phyloP scores from a whole-genome alignment of 2,329 filamentous ascomycete genomes.

The Apiospora sp. region DNA sequence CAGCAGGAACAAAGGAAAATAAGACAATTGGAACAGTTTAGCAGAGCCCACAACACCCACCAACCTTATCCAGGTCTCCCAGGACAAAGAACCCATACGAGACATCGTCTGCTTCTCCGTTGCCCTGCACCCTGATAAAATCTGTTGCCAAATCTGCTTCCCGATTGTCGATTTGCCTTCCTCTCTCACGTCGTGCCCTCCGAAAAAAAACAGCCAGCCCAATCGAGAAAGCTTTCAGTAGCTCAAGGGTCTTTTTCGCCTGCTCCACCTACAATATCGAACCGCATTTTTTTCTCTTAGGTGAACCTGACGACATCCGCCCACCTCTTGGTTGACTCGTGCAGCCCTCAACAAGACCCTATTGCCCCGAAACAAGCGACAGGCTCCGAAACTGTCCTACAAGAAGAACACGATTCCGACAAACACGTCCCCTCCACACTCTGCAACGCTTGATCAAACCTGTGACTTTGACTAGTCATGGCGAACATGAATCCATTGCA shows the following conservation, averaged over 20 bases:
- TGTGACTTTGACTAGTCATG: constrained; percentile 96
- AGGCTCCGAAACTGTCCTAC: constrained; percentile 11
- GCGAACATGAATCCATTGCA: constrained; percentile 77
- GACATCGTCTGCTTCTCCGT: constrained; percentile 13
- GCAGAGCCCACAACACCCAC: not conserved
- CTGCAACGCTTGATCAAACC: constrained; percentile 39
- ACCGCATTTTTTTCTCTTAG: not conserved
- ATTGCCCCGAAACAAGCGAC: constrained; percentile 15
- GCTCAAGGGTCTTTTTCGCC: constrained; percentile 17
- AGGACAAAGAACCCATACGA: constrained; percentile 16
- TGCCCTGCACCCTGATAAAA: not conserved
- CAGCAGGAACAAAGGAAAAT: not conserved
- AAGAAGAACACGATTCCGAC: constrained; percentile 23
- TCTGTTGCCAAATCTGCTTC: not conserved
- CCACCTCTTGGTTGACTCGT: constrained; percentile 21
- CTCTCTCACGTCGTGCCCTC: not conserved
- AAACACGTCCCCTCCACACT: constrained; percentile 23
- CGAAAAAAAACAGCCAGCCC: not conserved
- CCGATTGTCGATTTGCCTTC: constrained; percentile 1
- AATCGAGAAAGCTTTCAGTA: constrained; percentile 20
- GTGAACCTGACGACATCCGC: constrained; percentile 24
- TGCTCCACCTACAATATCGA: constrained; percentile 5
- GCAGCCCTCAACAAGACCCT: constrained; percentile 10
- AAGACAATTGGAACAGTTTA: constrained; percentile 1
- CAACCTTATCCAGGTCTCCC: not conserved